Evolutionary conservation across 768 basidiomycete species (phyloP), one percentile per base, ranked within the genome.

Genomic region (Artomyces pyxidatus): DNA sequence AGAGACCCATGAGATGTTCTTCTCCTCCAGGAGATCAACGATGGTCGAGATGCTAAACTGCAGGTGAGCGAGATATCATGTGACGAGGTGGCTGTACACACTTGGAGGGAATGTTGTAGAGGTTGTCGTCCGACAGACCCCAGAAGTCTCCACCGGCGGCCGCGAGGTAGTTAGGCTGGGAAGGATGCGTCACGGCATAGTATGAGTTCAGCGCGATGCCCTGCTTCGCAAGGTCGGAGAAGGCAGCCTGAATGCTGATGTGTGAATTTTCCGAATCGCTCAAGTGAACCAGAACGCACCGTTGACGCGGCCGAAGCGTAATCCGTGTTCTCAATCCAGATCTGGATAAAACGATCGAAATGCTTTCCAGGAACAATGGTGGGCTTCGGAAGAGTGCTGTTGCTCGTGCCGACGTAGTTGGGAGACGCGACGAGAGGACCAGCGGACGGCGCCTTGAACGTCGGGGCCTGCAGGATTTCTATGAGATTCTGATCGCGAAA

Each of bases 321-420:
- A 56, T 82, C 73, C 14, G 77, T 81, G 61, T 82, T 83, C 59
- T 83, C 81, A 30, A 84, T 65, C 76, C 77, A 82, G 48, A 83
- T 78, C 56, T 67, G 63, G 51, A 73, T 69, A 64, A 79, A 70
- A 6, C 75, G 66, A 52, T 75, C 67, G 50, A 75, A 78, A 17
- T 62, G 64, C 45, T 65, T 62, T 32, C 76, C 77, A 1, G 63
- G 35, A 3, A 77, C 73, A 38, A 63, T 28, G 11, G 65, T 59
- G 1, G 57, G 19, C 53, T 71, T 71, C 27, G 65, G 51, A 40
- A 78, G 65, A 11, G 75, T 73, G 50, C 60, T 60, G 52, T 77
- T 77, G 45, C 61, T 66, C 22, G 57, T 29, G 12, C 74, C 74
- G 21, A 64, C 55, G 55, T 76, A 76, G 63, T 71, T 71, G 32